A percentile compares a stretch with the other conserved stretches of the same genome.
Evolutionary conservation across 1,139 yeast genomes (phyloP).

Genomic region (Candida smagusa): DNA sequence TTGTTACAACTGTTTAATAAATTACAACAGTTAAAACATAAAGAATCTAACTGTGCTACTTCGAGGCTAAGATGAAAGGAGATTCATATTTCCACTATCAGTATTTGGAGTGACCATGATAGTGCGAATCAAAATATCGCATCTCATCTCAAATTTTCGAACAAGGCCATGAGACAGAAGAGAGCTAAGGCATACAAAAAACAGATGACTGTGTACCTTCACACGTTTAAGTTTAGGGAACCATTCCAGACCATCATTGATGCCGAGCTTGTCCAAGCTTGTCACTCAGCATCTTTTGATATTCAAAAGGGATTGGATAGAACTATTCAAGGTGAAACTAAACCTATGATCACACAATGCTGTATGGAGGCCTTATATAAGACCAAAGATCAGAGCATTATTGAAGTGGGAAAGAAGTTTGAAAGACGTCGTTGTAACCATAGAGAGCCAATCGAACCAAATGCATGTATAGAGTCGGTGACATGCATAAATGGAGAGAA

Average conservation of each 20-base stretch:
- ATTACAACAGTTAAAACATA: too few species aligned
- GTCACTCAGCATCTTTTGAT: slow-evolving; percentile 67
- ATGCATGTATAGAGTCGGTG: slow-evolving; percentile 72
- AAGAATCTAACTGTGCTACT: too few species aligned
- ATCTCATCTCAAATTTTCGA: slow-evolving; percentile 11
- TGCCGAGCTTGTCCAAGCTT: slow-evolving; percentile 66
- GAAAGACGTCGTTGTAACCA: slow-evolving; percentile 76
- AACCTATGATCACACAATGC: slow-evolving; percentile 96
- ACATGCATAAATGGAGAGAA: slow-evolving; percentile 71
- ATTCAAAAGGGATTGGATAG: slow-evolving; percentile 72
- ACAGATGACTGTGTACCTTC: slow-evolving; percentile 80
- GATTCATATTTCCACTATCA: neutral
- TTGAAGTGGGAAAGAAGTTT: slow-evolving; percentile 72
- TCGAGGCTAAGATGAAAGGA: too few species aligned
- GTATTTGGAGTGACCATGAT: neutral
- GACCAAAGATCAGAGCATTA: slow-evolving; percentile 67
- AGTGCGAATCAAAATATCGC: slow-evolving; percentile 1
- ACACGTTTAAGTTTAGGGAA: slow-evolving; percentile 87
- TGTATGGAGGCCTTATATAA: slow-evolving; percentile 83
- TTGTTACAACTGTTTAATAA: too few species aligned
- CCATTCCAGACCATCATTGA: slow-evolving; percentile 91
- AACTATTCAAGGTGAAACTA: slow-evolving; percentile 81
- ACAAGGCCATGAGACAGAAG: slow-evolving; percentile 76
- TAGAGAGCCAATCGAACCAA: slow-evolving; percentile 62
- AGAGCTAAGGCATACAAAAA: slow-evolving; percentile 92